Evolutionary conservation across 345 rosid genomes (phyloP).

Genomic region (Citrus sinensis): DNA sequence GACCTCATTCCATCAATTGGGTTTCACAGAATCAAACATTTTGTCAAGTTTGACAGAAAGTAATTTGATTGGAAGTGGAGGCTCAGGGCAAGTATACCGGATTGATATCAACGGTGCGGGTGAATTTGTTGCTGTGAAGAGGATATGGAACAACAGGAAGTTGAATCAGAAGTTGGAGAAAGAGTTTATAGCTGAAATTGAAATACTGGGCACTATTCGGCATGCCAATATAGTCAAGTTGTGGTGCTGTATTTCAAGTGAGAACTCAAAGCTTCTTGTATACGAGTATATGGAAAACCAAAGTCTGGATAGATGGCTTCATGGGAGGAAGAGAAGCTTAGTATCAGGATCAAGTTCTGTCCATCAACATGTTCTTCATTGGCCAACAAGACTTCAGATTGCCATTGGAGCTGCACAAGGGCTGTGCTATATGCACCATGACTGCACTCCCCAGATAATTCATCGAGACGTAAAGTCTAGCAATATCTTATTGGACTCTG

Average conservation of each 20-base stretch:
- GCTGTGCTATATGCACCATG: slow-evolving; percentile 88
- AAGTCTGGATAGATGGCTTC: slow-evolving; percentile 89
- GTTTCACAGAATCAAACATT: slow-evolving; percentile 58
- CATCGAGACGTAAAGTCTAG: slow-evolving; percentile 93
- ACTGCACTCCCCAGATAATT: slow-evolving; percentile 63
- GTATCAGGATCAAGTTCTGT: slow-evolving; percentile 15
- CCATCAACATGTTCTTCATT: slow-evolving; percentile 29
- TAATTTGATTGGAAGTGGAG: slow-evolving; percentile 88
- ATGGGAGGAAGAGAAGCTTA: slow-evolving; percentile 41
- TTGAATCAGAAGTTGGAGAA: slow-evolving; percentile 59
- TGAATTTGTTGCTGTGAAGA: slow-evolving; percentile 78
- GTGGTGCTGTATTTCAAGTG: slow-evolving; percentile 80
- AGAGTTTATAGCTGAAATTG: slow-evolving; percentile 76
- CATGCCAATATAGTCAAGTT: slow-evolving; percentile 85
- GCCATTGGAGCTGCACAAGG: slow-evolving; percentile 89
- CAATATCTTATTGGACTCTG: slow-evolving; percentile 74
- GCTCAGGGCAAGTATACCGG: slow-evolving; percentile 84
- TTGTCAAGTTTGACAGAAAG: slow-evolving; percentile 59
- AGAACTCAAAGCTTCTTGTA: slow-evolving; percentile 81
- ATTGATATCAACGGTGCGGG: slow-evolving; percentile 35
- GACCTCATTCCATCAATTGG: slow-evolving; percentile 70
- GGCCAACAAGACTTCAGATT: slow-evolving; percentile 73
- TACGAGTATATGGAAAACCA: slow-evolving; percentile 89
- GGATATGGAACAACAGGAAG: slow-evolving; percentile 58
- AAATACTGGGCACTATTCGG: slow-evolving; percentile 67